Evolutionary conservation across 306 rosid genomes (phyloP), one percentile per base, ranked within the genome.

Genomic region (Vicia villosa): DNA sequence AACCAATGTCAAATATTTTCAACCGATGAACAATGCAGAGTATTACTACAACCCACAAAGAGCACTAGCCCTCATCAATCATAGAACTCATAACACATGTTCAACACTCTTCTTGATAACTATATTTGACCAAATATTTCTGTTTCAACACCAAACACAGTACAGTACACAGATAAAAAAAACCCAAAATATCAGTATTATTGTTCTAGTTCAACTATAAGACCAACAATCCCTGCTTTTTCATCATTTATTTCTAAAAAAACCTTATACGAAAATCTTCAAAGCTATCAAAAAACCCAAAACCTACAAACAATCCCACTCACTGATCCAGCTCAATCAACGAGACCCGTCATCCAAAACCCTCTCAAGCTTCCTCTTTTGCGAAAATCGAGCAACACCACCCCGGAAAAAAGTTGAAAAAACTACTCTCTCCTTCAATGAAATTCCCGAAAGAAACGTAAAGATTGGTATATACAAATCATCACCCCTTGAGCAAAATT

Each of bases 301-400:
- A 74, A 52, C 72, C 61, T 45, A 36, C 68, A 46, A 42, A 70
- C 58, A 87, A 68, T 46, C 77, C 51, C 71, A 75, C 79, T 69
- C 76, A 66, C 77, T 63, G 83, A 88, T 86, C 87, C 84, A 70
- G 77, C 82, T 81, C 83, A 77, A 79, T 76, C 84, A 72, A 77
- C 70, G 68, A 76, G 72, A 73, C 70, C 84, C 67, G 28, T 15
- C 59, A 67, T 61, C 54, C 78, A 52, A 54, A 80, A 68, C 69
- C 74, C 70, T 52, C 57, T 76, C 60, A 59, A 68, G 79, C 58
- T 45, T 69, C 83, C 72, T 57, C 74, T 73, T 73, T 50, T 20
- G 4, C 13, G 69, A 72, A 83, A 72, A 64, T 41, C 37, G 14
- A 60, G 69, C 75, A 56, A 69, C 10, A 62, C 36, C 49, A 59